These are phyloP conservation scores for Camelina laxa DNA, from an alignment of 345 rosid genomes.

Conservation along the genomic window DNA sequence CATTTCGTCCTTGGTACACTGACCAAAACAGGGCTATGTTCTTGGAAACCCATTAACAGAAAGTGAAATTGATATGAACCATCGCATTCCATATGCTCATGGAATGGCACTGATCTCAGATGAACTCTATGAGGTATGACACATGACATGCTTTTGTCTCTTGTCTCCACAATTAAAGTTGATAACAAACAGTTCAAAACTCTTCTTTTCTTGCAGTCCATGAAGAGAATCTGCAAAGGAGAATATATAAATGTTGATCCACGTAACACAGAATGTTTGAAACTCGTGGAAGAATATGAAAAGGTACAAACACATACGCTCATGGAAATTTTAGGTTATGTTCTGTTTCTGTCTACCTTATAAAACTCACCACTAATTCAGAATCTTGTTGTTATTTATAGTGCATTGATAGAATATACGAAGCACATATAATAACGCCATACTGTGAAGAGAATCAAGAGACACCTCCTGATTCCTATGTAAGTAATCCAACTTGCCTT, in stretches of 20 bases:
- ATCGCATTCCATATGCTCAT: conserved; percentile 53
- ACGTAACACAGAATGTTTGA: conserved; percentile 30
- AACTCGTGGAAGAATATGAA: conserved; percentile 19
- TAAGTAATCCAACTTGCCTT: conserved; percentile 28
- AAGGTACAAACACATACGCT: conserved; percentile 45
- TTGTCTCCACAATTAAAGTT: conserved; percentile 9
- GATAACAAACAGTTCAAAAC: neutral
- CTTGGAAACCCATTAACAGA: conserved; percentile 62
- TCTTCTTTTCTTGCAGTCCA: conserved; percentile 18
- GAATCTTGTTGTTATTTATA: conserved; percentile 4
- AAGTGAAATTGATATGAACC: conserved; percentile 39
- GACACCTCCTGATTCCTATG: conserved; percentile 35
- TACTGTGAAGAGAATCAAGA: conserved; percentile 26
- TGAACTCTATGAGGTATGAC: conserved; percentile 57
- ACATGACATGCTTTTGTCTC: neutral
- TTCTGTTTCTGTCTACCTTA: neutral
- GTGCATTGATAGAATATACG: conserved; percentile 20
- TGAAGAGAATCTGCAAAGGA: conserved; percentile 41
- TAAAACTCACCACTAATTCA: neutral
- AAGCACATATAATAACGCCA: neutral
- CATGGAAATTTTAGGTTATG: conserved; percentile 28
- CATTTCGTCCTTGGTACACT: conserved; percentile 4
- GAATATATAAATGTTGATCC: conserved; percentile 29
- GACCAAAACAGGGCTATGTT: conserved; percentile 60
- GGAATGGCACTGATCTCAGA: conserved; percentile 63